Percentiles rank a stretch among this genome's conserved stretches.
phyloP scores from a whole-genome alignment of 1,284 basidiomycete genomes.

The Fomitiporia mediterranea region DNA sequence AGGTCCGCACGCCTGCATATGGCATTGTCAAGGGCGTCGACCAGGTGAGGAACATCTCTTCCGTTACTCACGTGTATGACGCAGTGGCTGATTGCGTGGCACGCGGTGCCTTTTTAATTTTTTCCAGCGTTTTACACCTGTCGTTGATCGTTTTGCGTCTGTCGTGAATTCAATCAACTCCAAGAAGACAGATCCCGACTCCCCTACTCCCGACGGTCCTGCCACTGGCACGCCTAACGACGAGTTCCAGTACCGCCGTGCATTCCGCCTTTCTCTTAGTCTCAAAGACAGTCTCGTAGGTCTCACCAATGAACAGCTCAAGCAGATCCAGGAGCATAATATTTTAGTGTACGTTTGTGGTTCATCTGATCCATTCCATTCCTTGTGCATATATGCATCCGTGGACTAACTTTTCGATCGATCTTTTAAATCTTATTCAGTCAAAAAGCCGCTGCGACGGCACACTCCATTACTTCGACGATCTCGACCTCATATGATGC shows the following conservation, averaged over 20 bases:
- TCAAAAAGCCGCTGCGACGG: slow-evolving; percentile 64
- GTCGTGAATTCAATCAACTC: slow-evolving; percentile 52
- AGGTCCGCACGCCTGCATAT: slow-evolving; percentile 56
- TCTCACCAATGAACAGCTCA: slow-evolving; percentile 67
- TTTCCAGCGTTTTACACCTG: slow-evolving; percentile 59
- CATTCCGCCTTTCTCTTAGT: slow-evolving; percentile 55
- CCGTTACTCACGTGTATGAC: slow-evolving; percentile 12
- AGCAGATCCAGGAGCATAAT: slow-evolving; percentile 64
- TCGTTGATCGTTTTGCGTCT: slow-evolving; percentile 65
- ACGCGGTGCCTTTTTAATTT: slow-evolving; percentile 12
- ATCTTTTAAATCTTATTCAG: slow-evolving; percentile 31
- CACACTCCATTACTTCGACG: slow-evolving; percentile 55
- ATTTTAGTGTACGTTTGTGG: slow-evolving; percentile 50
- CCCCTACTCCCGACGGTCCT: slow-evolving; percentile 20
- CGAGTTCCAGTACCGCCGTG: slow-evolving; percentile 73
- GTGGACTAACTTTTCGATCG: not conserved
- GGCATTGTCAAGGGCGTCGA: slow-evolving; percentile 66
- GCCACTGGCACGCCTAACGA: slow-evolving; percentile 22
- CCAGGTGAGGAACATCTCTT: slow-evolving; percentile 44
- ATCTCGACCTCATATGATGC: slow-evolving; percentile 48
- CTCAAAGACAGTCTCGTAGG: slow-evolving; percentile 56
- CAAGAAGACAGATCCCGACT: slow-evolving; percentile 31
- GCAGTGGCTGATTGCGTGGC: slow-evolving; percentile 16
- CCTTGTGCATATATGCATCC: not conserved
- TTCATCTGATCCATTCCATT: not conserved